Conservation (phyloP, 1,139 yeast species). For the Zygosaccharomyces sapae region DNA sequence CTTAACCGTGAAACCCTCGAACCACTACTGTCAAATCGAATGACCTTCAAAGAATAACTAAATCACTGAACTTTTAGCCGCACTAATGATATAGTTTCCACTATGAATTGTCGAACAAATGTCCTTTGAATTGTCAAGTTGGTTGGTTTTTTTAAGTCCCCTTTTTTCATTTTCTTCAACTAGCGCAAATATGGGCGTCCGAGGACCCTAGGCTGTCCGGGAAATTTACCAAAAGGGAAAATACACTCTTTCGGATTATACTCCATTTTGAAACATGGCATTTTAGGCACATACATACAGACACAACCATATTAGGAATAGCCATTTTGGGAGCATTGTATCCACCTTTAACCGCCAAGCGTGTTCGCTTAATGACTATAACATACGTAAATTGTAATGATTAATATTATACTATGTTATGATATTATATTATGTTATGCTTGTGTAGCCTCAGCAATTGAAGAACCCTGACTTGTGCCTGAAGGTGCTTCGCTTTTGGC, state of each 20-base stretch:
- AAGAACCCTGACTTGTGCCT: conserved; percentile 9
- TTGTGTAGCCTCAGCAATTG: conserved; percentile 14
- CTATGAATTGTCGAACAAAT: too few relatives aligned
- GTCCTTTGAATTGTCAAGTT: too few relatives aligned
- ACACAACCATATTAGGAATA: not conserved
- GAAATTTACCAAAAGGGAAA: too few relatives aligned
- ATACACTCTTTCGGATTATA: too few relatives aligned
- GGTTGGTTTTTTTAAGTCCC: too few relatives aligned
- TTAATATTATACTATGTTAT: conserved; percentile 2
- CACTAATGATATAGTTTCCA: too few relatives aligned
- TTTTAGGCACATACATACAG: not conserved
- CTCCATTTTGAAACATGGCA: not conserved
- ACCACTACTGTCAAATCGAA: not conserved
- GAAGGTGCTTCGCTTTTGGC: conserved; percentile 29
- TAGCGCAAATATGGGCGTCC: too few relatives aligned
- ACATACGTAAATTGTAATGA: not conserved
- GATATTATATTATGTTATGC: conserved; percentile 6
- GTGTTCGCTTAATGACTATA: not conserved
- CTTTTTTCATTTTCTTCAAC: too few relatives aligned
- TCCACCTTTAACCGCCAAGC: not conserved
- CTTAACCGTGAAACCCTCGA: not conserved
- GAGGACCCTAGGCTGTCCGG: too few relatives aligned
- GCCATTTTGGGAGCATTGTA: not conserved
- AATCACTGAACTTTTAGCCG: too few relatives aligned
- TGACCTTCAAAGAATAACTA: not conserved